Conservation (phyloP, 768 basidiomycete genomes). For the Polyporus arcularius region DNA sequence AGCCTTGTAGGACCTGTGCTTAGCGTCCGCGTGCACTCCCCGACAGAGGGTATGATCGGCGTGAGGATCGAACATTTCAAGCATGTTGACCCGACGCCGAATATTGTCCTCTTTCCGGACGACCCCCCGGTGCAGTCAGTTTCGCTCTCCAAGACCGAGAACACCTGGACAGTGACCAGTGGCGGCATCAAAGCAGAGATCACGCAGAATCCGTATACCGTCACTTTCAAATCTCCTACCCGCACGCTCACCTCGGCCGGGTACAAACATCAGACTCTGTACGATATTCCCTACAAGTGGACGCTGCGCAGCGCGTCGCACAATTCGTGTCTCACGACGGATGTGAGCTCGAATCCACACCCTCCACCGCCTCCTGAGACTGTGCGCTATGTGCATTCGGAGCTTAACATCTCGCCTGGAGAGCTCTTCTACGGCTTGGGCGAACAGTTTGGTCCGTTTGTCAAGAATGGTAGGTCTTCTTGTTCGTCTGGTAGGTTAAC, state of each 20-base stretch:
- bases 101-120: constrained; percentile 65
- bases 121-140: constrained; percentile 49
- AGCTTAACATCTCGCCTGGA: constrained; percentile 66
- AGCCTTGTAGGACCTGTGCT: constrained; percentile 47
- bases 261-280: constrained; percentile 55
- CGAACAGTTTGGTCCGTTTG: constrained; percentile 73
- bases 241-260: constrained; percentile 51
- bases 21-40: constrained; percentile 52
- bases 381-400: constrained; percentile 54
- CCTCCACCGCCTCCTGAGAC: constrained; percentile 43
- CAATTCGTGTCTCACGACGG: constrained; percentile 56
- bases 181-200: constrained; percentile 58
- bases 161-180: constrained; percentile 38
- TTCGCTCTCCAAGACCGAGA: constrained; percentile 33
- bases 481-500: too few species aligned
- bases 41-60: constrained; percentile 55
- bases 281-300: constrained; percentile 59
- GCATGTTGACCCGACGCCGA: constrained; percentile 42
- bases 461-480: constrained; percentile 65
- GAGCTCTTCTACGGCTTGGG: constrained; percentile 76
- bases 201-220: constrained; percentile 58
- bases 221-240: constrained; percentile 58
- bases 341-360: constrained; percentile 58
- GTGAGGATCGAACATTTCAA: constrained; percentile 59
- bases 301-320: constrained; percentile 50